Base-by-base conservation (phyloP, 169 alveolate species). In the Amoebophrya sp. region DNA sequence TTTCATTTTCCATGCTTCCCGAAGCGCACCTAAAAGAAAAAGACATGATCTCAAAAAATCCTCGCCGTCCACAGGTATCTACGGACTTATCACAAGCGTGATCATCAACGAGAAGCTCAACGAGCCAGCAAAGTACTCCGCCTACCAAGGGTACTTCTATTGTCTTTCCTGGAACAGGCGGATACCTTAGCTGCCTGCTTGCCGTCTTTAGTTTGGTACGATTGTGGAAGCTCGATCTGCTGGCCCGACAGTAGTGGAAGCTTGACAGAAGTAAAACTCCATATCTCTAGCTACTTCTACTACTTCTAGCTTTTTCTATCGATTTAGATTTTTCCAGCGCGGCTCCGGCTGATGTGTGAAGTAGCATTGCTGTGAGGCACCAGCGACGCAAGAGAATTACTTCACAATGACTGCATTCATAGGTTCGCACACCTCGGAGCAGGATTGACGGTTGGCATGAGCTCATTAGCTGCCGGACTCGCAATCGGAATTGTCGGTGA, bases 401-500 rank as follows among this genome's bases (percentile, higher is more conserved):
- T 69, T 95, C 90, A 23, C 93, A 94, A 91, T 94, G 95, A 92
- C 95, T 97, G 39, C 94, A 95, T n/a, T 94, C 67, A 93, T 26
- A 99, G 99, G 42, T 98, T 97, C 95, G 95, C 98, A 41, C 99
- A 98, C 94, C 95, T 98, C 58, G 92, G 89, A 40, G 92, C 92
- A 39, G 92, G 92, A 26, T 40, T 90, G 58, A 69, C 92, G 16
- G 88, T 90, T 40, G 92, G 92, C 23, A 16, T 50, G 31, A 26
- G 40, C 41, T 50, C 45, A 29, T 0, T 38, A 97, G 99, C 99
- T 91, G 98, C 99, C 89, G 99, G 99, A 70, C 93, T 97, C 58
- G 98, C 99, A 58, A 98, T 98, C 90, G 99, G 99, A 89, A 97
- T 97, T 48, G 99, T 98, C 88, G 99, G 99, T 90, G 99, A 98